phyloP scores from a whole-genome alignment of 495 filamentous ascomycete species.

The Aspergillus incahuasiensis region DNA sequence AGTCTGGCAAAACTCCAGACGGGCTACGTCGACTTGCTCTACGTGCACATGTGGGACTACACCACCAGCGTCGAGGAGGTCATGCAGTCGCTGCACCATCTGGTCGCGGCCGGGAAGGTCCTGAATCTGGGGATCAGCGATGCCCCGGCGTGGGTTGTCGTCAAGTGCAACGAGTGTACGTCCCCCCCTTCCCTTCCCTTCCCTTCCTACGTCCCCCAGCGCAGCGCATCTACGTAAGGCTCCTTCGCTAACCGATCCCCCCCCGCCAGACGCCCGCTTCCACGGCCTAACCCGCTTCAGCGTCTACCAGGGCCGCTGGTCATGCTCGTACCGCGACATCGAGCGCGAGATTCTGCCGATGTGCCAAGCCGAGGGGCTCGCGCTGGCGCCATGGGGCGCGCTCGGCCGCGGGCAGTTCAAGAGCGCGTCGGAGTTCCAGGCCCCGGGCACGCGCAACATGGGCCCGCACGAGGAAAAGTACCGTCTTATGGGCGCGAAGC shows the following conservation, averaged over 20 bases:
- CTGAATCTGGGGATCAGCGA: slow-evolving; percentile 59
- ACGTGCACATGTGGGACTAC: slow-evolving; percentile 57
- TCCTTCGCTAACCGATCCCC: slow-evolving; percentile 37
- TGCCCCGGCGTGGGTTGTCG: slow-evolving; percentile 60
- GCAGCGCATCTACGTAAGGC: too few species aligned
- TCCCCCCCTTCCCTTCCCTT: background rate
- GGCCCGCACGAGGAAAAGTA: background rate
- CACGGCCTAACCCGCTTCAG: slow-evolving; percentile 57
- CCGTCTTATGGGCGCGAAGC: background rate
- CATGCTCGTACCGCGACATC: slow-evolving; percentile 46
- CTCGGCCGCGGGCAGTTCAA: slow-evolving; percentile 52
- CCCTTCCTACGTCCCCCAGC: too few species aligned
- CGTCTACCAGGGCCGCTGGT: slow-evolving; percentile 65
- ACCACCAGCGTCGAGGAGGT: slow-evolving; percentile 56
- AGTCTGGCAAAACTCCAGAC: slow-evolving; percentile 59
- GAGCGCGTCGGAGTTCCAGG: slow-evolving; percentile 15
- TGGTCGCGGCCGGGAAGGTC: slow-evolving; percentile 55
- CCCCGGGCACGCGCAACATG: slow-evolving; percentile 19
- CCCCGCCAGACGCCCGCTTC: slow-evolving; percentile 51
- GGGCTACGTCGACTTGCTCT: slow-evolving; percentile 60
- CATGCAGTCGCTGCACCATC: slow-evolving; percentile 54
- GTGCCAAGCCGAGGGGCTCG: slow-evolving; percentile 54
- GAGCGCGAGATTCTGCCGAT: slow-evolving; percentile 58
- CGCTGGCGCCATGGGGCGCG: slow-evolving; percentile 48
- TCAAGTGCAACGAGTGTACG: slow-evolving; percentile 21